These are phyloP conservation scores for Apiotrichum gracile DNA, from an alignment of 1,284 basidiomycete genomes.

Conservation along the genomic window DNA sequence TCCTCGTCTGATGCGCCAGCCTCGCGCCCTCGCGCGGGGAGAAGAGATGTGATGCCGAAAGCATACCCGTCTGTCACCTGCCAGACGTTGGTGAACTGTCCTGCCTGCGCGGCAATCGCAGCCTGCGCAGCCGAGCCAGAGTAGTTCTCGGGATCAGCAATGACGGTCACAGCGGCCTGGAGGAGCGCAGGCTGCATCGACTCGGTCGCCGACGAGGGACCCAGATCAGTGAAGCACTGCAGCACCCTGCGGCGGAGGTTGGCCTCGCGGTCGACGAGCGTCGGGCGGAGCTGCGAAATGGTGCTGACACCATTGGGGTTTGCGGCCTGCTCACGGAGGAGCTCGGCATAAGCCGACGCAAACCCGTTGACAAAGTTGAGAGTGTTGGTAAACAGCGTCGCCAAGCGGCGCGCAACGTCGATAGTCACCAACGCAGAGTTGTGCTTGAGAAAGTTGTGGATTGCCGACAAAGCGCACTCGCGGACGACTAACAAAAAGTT, in stretches of 20 bases:
- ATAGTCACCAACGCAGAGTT: slow-evolving; percentile 76
- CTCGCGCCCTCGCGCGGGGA: slow-evolving; percentile 41
- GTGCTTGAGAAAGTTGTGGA: slow-evolving; percentile 79
- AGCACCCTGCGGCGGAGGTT: slow-evolving; percentile 77
- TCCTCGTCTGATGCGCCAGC: slow-evolving; percentile 45
- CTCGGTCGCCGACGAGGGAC: slow-evolving; percentile 71
- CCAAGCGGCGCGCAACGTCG: slow-evolving; percentile 81
- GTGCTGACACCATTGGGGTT: slow-evolving; percentile 22
- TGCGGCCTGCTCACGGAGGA: slow-evolving; percentile 43
- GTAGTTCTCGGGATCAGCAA: slow-evolving; percentile 68
- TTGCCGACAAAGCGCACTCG: slow-evolving; percentile 82
- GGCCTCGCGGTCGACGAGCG: slow-evolving; percentile 72
- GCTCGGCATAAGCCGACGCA: slow-evolving; percentile 47
- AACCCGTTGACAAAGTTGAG: slow-evolving; percentile 75
- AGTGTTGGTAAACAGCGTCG: slow-evolving; percentile 80
- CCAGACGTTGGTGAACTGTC: slow-evolving; percentile 82
- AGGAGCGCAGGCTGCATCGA: slow-evolving; percentile 72
- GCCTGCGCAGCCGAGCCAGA: slow-evolving; percentile 81
- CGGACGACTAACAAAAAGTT: slow-evolving; percentile 84
- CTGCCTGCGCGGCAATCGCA: slow-evolving; percentile 81
- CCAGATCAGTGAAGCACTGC: slow-evolving; percentile 81
- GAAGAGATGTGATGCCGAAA: slow-evolving; percentile 77
- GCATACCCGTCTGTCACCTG: slow-evolving; percentile 81
- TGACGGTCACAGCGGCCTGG: slow-evolving; percentile 75
- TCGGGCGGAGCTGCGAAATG: slow-evolving; percentile 53